Conservation (phyloP, 495 filamentous ascomycete species). For the Penicillium soppii region DNA sequence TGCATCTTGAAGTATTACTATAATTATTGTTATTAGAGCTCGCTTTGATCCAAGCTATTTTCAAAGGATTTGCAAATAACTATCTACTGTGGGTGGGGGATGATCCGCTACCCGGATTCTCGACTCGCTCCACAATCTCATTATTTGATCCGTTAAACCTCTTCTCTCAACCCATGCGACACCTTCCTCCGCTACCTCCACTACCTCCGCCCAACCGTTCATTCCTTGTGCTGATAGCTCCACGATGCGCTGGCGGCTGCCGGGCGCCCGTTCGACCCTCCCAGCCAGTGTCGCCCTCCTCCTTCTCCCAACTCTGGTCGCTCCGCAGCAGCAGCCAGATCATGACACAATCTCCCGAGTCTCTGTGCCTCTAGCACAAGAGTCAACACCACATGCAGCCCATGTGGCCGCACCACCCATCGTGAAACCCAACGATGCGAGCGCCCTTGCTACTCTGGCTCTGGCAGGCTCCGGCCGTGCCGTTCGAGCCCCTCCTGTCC, state of each 20-base stretch:
- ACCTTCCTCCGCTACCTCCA: not conserved
- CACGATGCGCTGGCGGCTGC: slow-evolving; percentile 52
- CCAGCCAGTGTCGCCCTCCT: slow-evolving; percentile 51
- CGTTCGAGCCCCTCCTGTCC: slow-evolving; percentile 82
- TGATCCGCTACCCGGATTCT: slow-evolving; percentile 25
- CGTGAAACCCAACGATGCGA: slow-evolving; percentile 71
- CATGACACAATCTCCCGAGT: slow-evolving; percentile 33
- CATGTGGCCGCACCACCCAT: slow-evolving; percentile 25
- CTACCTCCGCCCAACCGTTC: not conserved
- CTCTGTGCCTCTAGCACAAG: slow-evolving; percentile 32
- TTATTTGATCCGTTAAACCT: slow-evolving; percentile 5
- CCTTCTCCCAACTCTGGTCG: slow-evolving; percentile 42
- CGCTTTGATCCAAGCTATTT: no score
- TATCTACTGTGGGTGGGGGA: slow-evolving; percentile 18
- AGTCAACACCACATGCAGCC: slow-evolving; percentile 15
- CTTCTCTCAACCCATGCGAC: slow-evolving; percentile 8
- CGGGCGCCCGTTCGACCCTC: slow-evolving; percentile 46
- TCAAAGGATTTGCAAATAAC: no score
- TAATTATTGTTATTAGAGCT: no score
- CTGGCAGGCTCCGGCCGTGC: slow-evolving; percentile 69
- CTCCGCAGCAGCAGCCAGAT: slow-evolving; percentile 51
- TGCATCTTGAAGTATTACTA: no score
- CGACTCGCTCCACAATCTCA: slow-evolving; percentile 23
- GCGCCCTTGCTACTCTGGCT: slow-evolving; percentile 93
- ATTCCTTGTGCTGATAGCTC: slow-evolving; percentile 29